phyloP scores from a whole-genome alignment of 768 basidiomycete genomes.

The Mycena olivaceomarginata region DNA sequence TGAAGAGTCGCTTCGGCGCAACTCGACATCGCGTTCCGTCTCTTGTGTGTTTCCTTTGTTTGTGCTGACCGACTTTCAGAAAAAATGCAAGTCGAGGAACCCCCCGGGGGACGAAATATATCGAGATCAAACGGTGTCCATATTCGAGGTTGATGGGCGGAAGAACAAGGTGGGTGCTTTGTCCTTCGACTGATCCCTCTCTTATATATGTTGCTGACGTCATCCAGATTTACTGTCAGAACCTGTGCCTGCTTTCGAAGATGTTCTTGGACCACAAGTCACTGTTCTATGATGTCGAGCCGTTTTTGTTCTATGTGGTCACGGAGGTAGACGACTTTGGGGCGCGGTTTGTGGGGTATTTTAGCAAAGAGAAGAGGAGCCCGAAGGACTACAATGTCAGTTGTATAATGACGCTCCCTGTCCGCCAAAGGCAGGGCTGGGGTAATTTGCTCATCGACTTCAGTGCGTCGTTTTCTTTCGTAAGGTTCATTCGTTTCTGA shows the following conservation, averaged over 20 bases:
- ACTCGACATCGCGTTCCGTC: slow-evolving; percentile 88
- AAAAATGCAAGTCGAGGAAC: slow-evolving; percentile 96
- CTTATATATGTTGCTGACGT: slow-evolving; percentile 34
- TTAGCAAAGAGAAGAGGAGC: slow-evolving; percentile 98
- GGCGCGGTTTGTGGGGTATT: slow-evolving; percentile 97
- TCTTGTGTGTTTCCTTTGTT: not conserved
- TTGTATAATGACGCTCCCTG: slow-evolving; percentile 99
- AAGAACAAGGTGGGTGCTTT: slow-evolving; percentile 87
- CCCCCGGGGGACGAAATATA: slow-evolving; percentile 99
- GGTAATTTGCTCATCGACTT: slow-evolving; percentile 98
- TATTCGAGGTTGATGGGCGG: slow-evolving; percentile 98
- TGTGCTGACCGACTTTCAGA: slow-evolving; percentile 62
- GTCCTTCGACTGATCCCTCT: slow-evolving; percentile 27
- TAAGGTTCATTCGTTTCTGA: not conserved
- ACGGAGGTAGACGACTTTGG: slow-evolving; percentile 93
- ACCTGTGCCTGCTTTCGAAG: slow-evolving; percentile 96
- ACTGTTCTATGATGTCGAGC: slow-evolving; percentile 99
- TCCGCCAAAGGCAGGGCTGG: slow-evolving; percentile 96
- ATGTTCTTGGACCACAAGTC: slow-evolving; percentile 99
- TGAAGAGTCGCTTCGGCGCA: slow-evolving; percentile 94
- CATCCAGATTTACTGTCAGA: slow-evolving; percentile 96
- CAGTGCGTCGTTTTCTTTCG: slow-evolving; percentile 75
- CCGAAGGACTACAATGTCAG: slow-evolving; percentile 98
- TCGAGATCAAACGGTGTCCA: slow-evolving; percentile 89
- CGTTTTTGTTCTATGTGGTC: slow-evolving; percentile 99